These are phyloP conservation scores for Eurotiales sp. DNA, from an alignment of 2,329 filamentous ascomycete genomes.

Conservation along the genomic window DNA sequence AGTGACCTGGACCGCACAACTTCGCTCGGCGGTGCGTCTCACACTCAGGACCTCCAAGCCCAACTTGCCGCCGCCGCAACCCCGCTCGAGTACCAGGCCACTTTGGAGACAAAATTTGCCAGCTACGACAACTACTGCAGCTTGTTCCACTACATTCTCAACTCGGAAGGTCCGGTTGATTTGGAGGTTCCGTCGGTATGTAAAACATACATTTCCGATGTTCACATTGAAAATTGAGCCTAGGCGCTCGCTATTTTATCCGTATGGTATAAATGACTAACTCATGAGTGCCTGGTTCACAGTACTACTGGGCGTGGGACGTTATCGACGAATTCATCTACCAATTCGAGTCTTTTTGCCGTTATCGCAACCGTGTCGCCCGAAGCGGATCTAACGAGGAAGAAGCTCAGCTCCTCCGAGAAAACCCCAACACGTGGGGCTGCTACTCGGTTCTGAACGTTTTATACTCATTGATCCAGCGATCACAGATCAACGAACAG, in stretches of 20 bases:
- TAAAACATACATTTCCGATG: constrained; percentile 22
- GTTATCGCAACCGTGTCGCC: constrained; percentile 89
- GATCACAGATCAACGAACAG: constrained; percentile 97
- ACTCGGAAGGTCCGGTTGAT: constrained; percentile 98
- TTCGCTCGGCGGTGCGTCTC: constrained; percentile 66
- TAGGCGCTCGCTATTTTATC: neutral
- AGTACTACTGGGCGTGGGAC: constrained; percentile 99
- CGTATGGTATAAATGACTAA: neutral
- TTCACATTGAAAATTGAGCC: neutral
- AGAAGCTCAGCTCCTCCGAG: constrained; percentile 83
- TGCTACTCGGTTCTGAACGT: constrained; percentile 99
- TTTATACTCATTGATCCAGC: constrained; percentile 96
- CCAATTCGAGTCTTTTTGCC: constrained; percentile 99
- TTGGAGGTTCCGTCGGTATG: constrained; percentile 92
- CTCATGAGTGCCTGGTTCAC: neutral
- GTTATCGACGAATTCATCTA: constrained; percentile 99
- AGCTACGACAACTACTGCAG: constrained; percentile 99
- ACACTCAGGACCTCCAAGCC: constrained; percentile 87
- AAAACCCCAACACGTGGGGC: constrained; percentile 98
- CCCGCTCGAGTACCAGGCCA: constrained; percentile 92
- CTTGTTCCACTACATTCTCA: constrained; percentile 97
- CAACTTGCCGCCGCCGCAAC: constrained; percentile 88
- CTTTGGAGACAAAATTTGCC: constrained; percentile 93
- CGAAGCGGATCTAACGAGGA: constrained; percentile 79
- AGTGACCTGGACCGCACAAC: constrained; percentile 74